These are phyloP conservation scores for Grosmannia clavigera DNA, from an alignment of 2,329 filamentous ascomycete genomes.

Conservation along the genomic window DNA sequence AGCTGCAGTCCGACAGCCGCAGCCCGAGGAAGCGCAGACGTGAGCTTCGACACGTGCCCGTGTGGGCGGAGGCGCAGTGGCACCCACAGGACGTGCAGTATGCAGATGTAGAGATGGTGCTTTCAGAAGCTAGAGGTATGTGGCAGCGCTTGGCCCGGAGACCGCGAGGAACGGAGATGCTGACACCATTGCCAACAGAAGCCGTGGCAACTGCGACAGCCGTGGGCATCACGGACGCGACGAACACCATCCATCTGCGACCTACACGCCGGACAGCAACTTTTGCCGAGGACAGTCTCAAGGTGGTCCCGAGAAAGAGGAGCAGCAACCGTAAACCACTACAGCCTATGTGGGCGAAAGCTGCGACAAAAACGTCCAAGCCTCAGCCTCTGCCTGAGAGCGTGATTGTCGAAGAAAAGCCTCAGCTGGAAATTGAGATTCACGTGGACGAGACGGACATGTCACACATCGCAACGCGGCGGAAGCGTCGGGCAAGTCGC, in stretches of 20 bases:
- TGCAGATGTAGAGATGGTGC: constrained; percentile 11
- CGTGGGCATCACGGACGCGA: no score
- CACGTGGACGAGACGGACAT: not conserved
- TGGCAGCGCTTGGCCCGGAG: not conserved
- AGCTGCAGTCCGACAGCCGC: constrained; percentile 21
- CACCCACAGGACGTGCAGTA: constrained; percentile 8
- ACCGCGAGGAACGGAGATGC: not conserved
- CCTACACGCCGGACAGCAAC: not conserved
- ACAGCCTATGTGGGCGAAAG: not conserved
- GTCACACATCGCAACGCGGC: constrained; percentile 13
- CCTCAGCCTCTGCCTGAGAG: not conserved
- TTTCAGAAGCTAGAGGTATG: constrained; percentile 16
- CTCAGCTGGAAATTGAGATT: not conserved
- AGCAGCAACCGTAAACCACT: not conserved
- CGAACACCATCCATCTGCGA: not conserved
- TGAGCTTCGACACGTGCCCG: constrained; percentile 18
- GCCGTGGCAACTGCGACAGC: not conserved
- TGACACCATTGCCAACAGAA: not conserved
- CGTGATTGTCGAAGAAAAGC: no score
- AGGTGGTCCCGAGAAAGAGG: not conserved
- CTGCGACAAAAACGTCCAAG: not conserved
- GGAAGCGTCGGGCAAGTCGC: constrained; percentile 17
- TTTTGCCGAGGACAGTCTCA: not conserved
- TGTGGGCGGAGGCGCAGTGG: constrained; percentile 21
- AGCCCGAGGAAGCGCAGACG: constrained; percentile 23